Base-by-base conservation (phyloP, 2,329 filamentous ascomycete species). In the Gnomoniopsis smithogilvyi region DNA sequence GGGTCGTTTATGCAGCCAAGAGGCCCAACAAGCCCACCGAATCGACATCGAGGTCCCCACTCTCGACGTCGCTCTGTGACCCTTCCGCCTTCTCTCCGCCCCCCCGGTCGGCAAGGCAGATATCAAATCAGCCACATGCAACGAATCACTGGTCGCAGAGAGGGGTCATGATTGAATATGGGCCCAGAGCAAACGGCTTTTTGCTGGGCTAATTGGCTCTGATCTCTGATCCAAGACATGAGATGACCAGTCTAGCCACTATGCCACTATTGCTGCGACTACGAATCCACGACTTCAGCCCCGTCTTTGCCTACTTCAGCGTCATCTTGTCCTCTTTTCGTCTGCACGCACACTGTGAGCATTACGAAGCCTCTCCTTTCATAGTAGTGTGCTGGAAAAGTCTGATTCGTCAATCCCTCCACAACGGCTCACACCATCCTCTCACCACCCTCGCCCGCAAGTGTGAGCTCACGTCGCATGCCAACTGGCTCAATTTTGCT, bases 141-240 rank as follows among this genome's bases (percentile, higher is more conserved):
- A 48, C 59, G 59, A 61, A 61, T 61, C 59, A 61, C 55, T 33
- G 47, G 26, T 33, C 24, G 46, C 19, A 12, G 41, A 48, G 55
- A 50, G 46, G 43, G 38, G 36, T 41, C 38, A 30, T 34, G 26
- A 49, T 38, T 46, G 54, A 51, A 33, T 21, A 46, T 33, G 51
- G 24, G 36, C 24, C 36, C 46, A 54, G 38, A 56, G 17, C 21
- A 46, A 17, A 7, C 11, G 24, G 49, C 15, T 11, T 24, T 4
- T 19, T 38, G 26, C 30, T 33, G 54, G 46, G 6, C 51, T 61
- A n/a, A 54, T 41, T 33, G 54, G 55, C 46, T 19, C 30, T 48
- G 26, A 33, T 51, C 38, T 41, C n/a, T 4, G 26, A 30, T 30
- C 26, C 8, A 30, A 8, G 4, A 17, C 17, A 19, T 45, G 41